A percentile compares a stretch with the other conserved stretches of the same genome.
These are phyloP conservation scores for Globomyces pollinis-pini DNA, from an alignment of 192 early-diverging fungal genomes.

Conservation along the genomic window DNA sequence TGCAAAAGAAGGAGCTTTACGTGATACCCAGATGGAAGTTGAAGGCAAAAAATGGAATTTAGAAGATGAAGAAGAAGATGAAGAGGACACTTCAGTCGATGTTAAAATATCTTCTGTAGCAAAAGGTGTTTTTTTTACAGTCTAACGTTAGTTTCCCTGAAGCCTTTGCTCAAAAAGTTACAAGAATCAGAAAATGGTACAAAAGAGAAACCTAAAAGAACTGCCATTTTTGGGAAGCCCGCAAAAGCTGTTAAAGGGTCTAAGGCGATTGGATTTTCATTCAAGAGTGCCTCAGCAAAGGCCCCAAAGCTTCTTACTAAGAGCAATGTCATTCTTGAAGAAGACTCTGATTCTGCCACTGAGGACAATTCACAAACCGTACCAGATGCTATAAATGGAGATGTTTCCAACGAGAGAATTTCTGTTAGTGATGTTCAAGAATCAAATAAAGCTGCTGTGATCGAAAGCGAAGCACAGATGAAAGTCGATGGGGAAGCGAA, in stretches of 20 bases:
- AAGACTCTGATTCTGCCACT: neutral
- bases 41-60: conserved; percentile 48
- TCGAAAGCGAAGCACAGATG: neutral
- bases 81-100: conserved; percentile 23
- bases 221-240: neutral
- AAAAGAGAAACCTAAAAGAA: conserved; percentile 4
- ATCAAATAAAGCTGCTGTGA: neutral
- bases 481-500: conserved; percentile 10
- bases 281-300: neutral
- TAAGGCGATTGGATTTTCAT: neutral
- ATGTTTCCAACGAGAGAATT: neutral
- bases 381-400: neutral
- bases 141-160: neutral
- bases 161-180: neutral
- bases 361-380: neutral
- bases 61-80: conserved; percentile 61
- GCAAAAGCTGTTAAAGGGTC: neutral
- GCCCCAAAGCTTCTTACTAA: neutral
- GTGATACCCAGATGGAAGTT: conserved; percentile 11
- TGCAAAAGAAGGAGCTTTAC: neutral
- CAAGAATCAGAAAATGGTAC: no score
- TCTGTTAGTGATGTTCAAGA: conserved; percentile 2
- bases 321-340: neutral
- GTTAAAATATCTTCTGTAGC: neutral
- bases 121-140: neutral